Evolutionary conservation across 495 filamentous ascomycete species (phyloP), one percentile per base, ranked within the genome.

Genomic region (Barbatosphaeria neglecta): DNA sequence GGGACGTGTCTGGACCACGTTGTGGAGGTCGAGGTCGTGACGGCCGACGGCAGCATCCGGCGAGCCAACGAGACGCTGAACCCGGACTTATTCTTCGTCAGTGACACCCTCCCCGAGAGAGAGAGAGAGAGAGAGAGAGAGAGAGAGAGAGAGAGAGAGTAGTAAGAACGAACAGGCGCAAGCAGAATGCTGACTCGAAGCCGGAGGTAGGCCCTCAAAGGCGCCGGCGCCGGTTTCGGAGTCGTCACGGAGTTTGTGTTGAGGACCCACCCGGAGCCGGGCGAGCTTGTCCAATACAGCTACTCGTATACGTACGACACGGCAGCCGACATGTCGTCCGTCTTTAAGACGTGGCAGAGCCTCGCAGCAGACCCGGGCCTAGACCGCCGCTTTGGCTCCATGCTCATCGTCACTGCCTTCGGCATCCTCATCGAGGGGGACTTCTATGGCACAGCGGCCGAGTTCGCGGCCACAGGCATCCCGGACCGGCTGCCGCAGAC

Each of bases 1-100:
- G 84, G 84, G 16, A 57, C 77, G 0, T 67, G 80, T 0, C 60
- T 89, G 39, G 85, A 89, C 52, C 72, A 72, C 27, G 72, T 88
- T 40, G 46, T 77, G 15, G 76, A 53, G 13, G 56, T 75, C 16
- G 72, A 81, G 27, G 78, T 85, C 1, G 80, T 87, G n/a, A 69
- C 82, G 7, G 79, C 80, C 1, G 71, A 82, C 50, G 77, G 76
- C 11, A 64, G 49, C 17, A 54, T 72, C 22, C 63, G 76, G n/a
- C 51, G 52, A 1, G 65, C 65, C 6, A 62, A 70, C 4, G 48
- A 60, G 2, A 55, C 52, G 1, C 7, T 64, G 3, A 62, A 81
- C 33, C 37, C 53, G 0, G 72, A 78, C 24, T 41, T 82, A 0
- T 79, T 74, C 53, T 83, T 69, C 50, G 69, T 70, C n/a, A 47